These are phyloP conservation scores for Terana coerulea DNA, from an alignment of 768 basidiomycete species.

Conservation along the genomic window DNA sequence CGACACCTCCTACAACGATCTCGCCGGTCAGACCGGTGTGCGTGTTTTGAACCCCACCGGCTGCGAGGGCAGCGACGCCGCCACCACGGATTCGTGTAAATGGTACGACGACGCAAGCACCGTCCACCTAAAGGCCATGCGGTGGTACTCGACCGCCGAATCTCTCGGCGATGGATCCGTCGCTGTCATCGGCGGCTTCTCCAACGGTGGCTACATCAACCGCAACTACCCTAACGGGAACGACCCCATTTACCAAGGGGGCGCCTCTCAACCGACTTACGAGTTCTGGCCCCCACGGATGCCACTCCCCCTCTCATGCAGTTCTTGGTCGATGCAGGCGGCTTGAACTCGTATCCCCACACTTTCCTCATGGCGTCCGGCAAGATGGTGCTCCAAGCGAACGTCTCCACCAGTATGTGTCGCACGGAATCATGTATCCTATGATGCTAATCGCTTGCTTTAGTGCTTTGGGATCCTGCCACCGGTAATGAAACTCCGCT, in stretches of 20 bases:
- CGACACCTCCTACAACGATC: slow-evolving; percentile 72
- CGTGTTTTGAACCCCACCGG: slow-evolving; percentile 68
- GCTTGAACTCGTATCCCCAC: slow-evolving; percentile 75
- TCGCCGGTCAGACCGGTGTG: slow-evolving; percentile 75
- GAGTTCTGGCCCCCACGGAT: slow-evolving; percentile 75
- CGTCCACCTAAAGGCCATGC: slow-evolving; percentile 61
- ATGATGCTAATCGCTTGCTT: slow-evolving; percentile 8
- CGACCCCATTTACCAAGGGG: slow-evolving; percentile 60
- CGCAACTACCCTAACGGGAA: slow-evolving; percentile 59
- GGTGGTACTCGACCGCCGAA: slow-evolving; percentile 82
- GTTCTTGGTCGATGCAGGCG: slow-evolving; percentile 70
- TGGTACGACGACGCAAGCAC: slow-evolving; percentile 69
- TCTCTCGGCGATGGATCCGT: slow-evolving; percentile 72
- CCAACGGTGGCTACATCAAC: slow-evolving; percentile 77
- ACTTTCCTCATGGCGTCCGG: slow-evolving; percentile 74
- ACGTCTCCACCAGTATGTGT: slow-evolving; percentile 65
- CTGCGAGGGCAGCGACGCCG: slow-evolving; percentile 46
- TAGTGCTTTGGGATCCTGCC: slow-evolving; percentile 49
- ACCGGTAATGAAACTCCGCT: slow-evolving; percentile 57
- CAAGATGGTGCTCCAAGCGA: slow-evolving; percentile 79
- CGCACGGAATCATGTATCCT: slow-evolving; percentile 5
- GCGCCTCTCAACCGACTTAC: slow-evolving; percentile 75
- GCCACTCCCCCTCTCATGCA: slow-evolving; percentile 46
- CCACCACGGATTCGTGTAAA: slow-evolving; percentile 45
- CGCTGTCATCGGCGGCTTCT: slow-evolving; percentile 78